Conservation (phyloP, 2,329 filamentous ascomycete species). For the Colletotrichum shisoi region DNA sequence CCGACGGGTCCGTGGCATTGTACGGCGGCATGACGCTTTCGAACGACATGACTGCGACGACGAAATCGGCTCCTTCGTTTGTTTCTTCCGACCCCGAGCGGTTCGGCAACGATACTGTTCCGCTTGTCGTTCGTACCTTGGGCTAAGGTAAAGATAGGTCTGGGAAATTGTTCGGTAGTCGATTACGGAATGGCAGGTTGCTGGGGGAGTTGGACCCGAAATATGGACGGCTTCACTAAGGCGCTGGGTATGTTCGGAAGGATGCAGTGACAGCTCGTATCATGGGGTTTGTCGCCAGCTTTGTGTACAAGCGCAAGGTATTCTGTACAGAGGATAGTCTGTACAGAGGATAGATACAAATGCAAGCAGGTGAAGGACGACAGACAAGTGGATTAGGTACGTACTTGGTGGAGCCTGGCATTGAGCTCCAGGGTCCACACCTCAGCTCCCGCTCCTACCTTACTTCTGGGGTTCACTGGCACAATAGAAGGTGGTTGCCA, state of each 20-base stretch:
- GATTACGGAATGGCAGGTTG: background rate
- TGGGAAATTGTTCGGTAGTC: background rate
- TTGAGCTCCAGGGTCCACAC: slow-evolving; percentile 13
- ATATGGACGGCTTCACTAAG: background rate
- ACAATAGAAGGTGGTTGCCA: background rate
- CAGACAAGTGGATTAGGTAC: slow-evolving; percentile 6
- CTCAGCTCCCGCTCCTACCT: slow-evolving; percentile 2
- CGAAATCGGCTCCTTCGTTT: background rate
- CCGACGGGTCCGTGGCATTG: slow-evolving; percentile 76
- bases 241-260: background rate
- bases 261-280: background rate
- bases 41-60: slow-evolving; percentile 68
- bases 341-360: too few relatives aligned
- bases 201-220: background rate
- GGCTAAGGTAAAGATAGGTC: background rate
- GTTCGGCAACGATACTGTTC: background rate
- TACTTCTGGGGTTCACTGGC: background rate
- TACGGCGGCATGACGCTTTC: slow-evolving; percentile 73
- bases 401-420: slow-evolving; percentile 8
- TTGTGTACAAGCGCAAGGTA: slow-evolving; percentile 1
- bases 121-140: background rate
- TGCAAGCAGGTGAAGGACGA: background rate
- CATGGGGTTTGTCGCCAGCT: background rate
- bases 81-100: background rate
- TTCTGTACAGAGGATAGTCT: too few relatives aligned